Evolutionary conservation across 768 basidiomycete genomes (phyloP).

Genomic region (Russula griseocarnosa): DNA sequence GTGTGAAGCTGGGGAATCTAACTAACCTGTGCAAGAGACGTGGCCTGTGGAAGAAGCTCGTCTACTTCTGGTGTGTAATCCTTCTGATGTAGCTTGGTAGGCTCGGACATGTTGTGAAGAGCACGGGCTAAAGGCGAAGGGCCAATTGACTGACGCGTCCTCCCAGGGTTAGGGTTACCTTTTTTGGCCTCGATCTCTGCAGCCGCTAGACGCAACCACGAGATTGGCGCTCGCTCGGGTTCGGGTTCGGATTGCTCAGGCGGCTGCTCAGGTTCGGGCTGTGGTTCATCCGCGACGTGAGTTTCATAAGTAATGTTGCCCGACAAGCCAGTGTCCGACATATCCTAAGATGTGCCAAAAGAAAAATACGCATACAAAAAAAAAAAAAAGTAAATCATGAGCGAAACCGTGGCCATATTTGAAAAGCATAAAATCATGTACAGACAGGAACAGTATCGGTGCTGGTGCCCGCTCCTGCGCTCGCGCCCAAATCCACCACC

Average conservation of each 20-base stretch:
- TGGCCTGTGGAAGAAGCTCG: conserved; percentile 64
- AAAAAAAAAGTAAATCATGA: conserved; percentile 24
- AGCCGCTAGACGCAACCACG: conserved; percentile 9
- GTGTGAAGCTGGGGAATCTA: conserved; percentile 27
- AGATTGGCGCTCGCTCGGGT: conserved; percentile 2
- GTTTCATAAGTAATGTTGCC: conserved; percentile 27
- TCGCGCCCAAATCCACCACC: conserved; percentile 17
- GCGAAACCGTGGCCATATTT: conserved; percentile 24
- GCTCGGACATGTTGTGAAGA: conserved; percentile 56
- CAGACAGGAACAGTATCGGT: conserved; percentile 45
- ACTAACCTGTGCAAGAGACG: conserved; percentile 65
- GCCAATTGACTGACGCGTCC: conserved; percentile 38
- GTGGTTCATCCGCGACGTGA: conserved; percentile 40
- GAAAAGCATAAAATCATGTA: conserved; percentile 43
- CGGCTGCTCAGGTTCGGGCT: conserved; percentile 30
- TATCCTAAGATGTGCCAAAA: conserved; percentile 1
- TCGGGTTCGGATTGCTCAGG: conserved; percentile 15
- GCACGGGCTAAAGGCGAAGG: background rate
- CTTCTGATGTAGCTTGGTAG: conserved; percentile 65
- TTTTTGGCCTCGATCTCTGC: conserved; percentile 20
- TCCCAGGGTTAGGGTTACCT: conserved; percentile 29
- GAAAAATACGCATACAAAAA: conserved; percentile 11
- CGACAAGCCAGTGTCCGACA: conserved; percentile 18
- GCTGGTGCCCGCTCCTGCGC: conserved; percentile 3
- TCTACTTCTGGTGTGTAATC: conserved; percentile 86